Percentiles rank a stretch among this genome's conserved stretches.
These are phyloP conservation scores for Beauveria sp. DNA, from an alignment of 2,329 filamentous ascomycete genomes.

Conservation along the genomic window DNA sequence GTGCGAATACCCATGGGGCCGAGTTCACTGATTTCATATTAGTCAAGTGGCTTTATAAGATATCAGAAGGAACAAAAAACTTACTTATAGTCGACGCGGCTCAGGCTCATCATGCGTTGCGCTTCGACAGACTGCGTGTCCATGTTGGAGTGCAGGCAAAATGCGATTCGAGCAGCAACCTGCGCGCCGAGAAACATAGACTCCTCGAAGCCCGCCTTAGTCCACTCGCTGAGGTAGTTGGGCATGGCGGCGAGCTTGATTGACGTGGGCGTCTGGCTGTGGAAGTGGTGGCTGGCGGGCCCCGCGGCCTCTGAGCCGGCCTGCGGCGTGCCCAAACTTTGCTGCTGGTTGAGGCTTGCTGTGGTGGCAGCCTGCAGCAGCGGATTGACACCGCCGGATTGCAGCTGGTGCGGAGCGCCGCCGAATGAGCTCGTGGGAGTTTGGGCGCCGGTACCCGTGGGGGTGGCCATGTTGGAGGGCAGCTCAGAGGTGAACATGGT, in stretches of 20 bases:
- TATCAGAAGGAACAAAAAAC: slow-evolving; percentile 17
- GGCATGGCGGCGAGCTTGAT: slow-evolving; percentile 74
- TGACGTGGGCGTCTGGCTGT: slow-evolving; percentile 68
- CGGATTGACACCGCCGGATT: slow-evolving; percentile 64
- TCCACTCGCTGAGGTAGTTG: slow-evolving; percentile 87
- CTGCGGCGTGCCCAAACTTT: slow-evolving; percentile 27
- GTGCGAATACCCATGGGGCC: slow-evolving; percentile 47
- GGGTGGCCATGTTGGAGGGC: slow-evolving; percentile 87
- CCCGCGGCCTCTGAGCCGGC: slow-evolving; percentile 34
- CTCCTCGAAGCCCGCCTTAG: slow-evolving; percentile 72
- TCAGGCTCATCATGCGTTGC: slow-evolving; percentile 49
- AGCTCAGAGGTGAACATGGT: slow-evolving; percentile 97
- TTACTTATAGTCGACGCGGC: slow-evolving; percentile 54
- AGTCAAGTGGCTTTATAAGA: slow-evolving; percentile 11
- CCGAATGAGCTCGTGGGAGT: slow-evolving; percentile 65
- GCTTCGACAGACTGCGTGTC: slow-evolving; percentile 44
- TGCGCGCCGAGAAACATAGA: slow-evolving; percentile 81
- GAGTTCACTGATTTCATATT: slow-evolving; percentile 35
- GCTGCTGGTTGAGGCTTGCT: slow-evolving; percentile 41
- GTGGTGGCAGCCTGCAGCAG: slow-evolving; percentile 87
- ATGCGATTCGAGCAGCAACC: slow-evolving; percentile 62
- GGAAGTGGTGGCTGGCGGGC: slow-evolving; percentile 39
- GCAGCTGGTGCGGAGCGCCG: slow-evolving; percentile 47
- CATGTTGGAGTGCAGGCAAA: slow-evolving; percentile 49
- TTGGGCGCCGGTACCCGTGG: slow-evolving; percentile 81